phyloP scores from a whole-genome alignment of 2,329 filamentous ascomycete genomes.

The Xylariaceae sp. region DNA sequence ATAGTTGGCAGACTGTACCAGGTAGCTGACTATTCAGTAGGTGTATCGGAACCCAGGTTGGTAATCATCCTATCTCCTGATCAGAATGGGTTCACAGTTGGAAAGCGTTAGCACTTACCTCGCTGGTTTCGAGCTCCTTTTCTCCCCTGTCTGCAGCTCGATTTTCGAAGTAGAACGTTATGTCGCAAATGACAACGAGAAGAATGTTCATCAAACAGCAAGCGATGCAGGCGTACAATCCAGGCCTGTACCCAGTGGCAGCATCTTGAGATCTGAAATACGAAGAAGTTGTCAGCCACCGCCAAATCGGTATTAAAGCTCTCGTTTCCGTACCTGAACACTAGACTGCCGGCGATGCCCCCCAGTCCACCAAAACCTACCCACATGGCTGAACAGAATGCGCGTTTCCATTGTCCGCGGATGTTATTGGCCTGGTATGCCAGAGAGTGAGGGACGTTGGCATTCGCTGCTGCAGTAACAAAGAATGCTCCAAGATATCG shows the following conservation, averaged over 20 bases:
- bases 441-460: slow-evolving; percentile 71
- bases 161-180: slow-evolving; percentile 42
- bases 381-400: slow-evolving; percentile 70
- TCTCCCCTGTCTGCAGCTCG: slow-evolving; percentile 49
- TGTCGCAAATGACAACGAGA: slow-evolving; percentile 37
- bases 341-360: slow-evolving; percentile 69
- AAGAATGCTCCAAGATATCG: slow-evolving; percentile 75
- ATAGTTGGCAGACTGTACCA: no score
- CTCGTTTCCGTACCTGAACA: slow-evolving; percentile 52
- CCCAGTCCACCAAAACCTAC: slow-evolving; percentile 75
- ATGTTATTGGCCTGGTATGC: slow-evolving; percentile 87
- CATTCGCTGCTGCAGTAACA: slow-evolving; percentile 70
- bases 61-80: slow-evolving; percentile 28
- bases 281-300: slow-evolving; percentile 2
- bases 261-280: slow-evolving; percentile 38
- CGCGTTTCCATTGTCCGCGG: slow-evolving; percentile 83
- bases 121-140: slow-evolving; percentile 44
- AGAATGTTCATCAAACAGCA: slow-evolving; percentile 42
- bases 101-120: slow-evolving; percentile 35
- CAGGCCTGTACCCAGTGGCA: slow-evolving; percentile 47
- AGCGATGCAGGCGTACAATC: slow-evolving; percentile 52
- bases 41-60: slow-evolving; percentile 39
- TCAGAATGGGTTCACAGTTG: slow-evolving; percentile 2
- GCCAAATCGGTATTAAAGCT: no score
- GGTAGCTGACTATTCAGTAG: slow-evolving; percentile 18